Conservation (phyloP, 768 basidiomycete species). For the Dioszegia hungarica region DNA sequence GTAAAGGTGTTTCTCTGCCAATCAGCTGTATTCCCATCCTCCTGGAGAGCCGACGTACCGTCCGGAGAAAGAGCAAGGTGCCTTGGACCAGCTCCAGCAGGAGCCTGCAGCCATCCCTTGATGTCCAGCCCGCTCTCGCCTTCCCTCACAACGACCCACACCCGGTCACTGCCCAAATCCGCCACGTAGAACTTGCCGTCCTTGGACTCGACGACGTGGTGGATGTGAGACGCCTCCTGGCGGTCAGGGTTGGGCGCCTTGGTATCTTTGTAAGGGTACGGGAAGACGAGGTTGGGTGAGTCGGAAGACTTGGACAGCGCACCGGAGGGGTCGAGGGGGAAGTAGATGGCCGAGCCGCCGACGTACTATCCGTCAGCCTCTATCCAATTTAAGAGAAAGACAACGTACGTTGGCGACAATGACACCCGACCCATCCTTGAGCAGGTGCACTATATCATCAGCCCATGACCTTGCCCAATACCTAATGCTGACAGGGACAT, state of each 20-base stretch:
- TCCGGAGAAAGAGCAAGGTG: slow-evolving; percentile 32
- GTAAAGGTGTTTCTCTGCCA: slow-evolving; percentile 43
- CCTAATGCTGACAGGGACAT: slow-evolving; percentile 1
- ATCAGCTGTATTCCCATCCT: background rate
- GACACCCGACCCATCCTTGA: slow-evolving; percentile 59
- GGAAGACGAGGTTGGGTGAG: slow-evolving; percentile 48
- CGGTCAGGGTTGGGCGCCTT: slow-evolving; percentile 63
- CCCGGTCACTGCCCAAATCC: slow-evolving; percentile 69
- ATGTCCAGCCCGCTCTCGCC: slow-evolving; percentile 53
- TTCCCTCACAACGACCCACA: slow-evolving; percentile 57
- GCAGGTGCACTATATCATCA: slow-evolving; percentile 61
- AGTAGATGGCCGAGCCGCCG: slow-evolving; percentile 58
- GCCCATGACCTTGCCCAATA: slow-evolving; percentile 55
- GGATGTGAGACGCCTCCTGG: slow-evolving; percentile 71
- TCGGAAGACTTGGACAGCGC: slow-evolving; percentile 20
- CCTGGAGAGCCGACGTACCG: slow-evolving; percentile 11
- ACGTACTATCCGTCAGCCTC: slow-evolving; percentile 59
- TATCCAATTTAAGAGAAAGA: background rate
- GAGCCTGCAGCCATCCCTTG: slow-evolving; percentile 54
- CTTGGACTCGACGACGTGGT: slow-evolving; percentile 61
- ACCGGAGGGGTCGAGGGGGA: slow-evolving; percentile 55
- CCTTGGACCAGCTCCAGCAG: slow-evolving; percentile 40
- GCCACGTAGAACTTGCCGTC: slow-evolving; percentile 60
- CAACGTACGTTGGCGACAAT: slow-evolving; percentile 68
- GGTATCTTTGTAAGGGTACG: slow-evolving; percentile 37